Evolutionary conservation across 192 early-diverging fungal genomes (phyloP), one percentile per base, ranked within the genome.

Genomic region (Backusella luteola): DNA sequence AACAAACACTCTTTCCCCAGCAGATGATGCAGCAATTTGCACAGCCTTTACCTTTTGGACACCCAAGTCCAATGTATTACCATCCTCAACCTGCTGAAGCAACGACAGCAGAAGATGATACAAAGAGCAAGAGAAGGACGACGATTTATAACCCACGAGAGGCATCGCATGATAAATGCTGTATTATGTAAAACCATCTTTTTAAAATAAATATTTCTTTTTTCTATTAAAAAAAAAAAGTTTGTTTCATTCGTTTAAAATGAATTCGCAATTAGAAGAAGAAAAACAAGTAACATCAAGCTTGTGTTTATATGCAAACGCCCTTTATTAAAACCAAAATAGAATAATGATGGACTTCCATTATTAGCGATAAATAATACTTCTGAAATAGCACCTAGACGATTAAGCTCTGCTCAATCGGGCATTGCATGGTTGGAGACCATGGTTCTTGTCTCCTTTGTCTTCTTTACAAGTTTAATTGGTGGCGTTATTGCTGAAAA

Each of bases 141-240:
- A 63, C 56, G 3, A 29, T 63, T 26, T 63, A 63, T 63, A 63
- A 63, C 9, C 56, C 56, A 29, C 8, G 56, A 63, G 56, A 63
- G n/a, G 56, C 26, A 63, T 63, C 56, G 8, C 56, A 63, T 63
- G 56, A 63, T 63, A 63, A 63, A 63, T 63, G 56, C 26, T 63
- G 56, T 59, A 59, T 59, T 14, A 59, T 59, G 56, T 59, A 26
- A 59, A 26, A 23, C 19, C 23, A 9, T 3, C 6, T 52, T n/a
- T 19, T 17, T 44, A 17, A 44, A 39, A 44, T 44, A 44, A 44
- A 44, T 17, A 15, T 2, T 21, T 3, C n/a, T 21, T 17, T 44
- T 9, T 21, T 21, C 53, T 0, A 56, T 23, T 23, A 56, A 44
- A 44, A 17, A 49, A 17, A 49, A 49, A n/a, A 12, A 14, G 9